Base-by-base conservation (phyloP, 139 green algal genomes). In the Edaphochlamys debaryana region DNA sequence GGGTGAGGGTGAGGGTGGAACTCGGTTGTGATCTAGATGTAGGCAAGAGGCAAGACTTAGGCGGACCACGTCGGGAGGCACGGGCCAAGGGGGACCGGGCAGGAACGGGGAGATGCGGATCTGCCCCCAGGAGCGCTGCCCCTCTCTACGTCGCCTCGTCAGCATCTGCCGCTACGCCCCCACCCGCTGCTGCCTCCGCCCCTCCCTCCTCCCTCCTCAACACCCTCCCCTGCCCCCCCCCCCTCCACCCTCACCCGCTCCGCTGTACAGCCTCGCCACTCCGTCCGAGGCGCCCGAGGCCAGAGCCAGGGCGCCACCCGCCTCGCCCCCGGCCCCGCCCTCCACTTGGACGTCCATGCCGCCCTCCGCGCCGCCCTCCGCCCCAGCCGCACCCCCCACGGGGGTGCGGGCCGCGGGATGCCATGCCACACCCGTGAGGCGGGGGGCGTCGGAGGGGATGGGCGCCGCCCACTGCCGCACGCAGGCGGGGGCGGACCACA, bases 391-490 rank as follows among this genome's bases (percentile, higher is more conserved):
- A 38, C 23, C 30, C 22, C 62, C 41, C 64, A 67, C 88, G 40
- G 80, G 40, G 54, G 38, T 42, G 11, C 17, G 27, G 20, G 85
- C 85, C 32, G 86, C n/a, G 2, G 96, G 96, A 85, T 99, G 94
- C 93, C 96, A 98, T 0, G 91, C 94, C 15, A 98, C 73, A 54
- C 91, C 93, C 4, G 96, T 98, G 45, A 97, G 86, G 8, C 97
- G 91, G 15, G 76, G 76, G 37, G 9, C 76, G 62, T 98, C 94
- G 32, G 90, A 64, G 76, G 96, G 93, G 32, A 92, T 93, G 27
- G 89, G 74, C 30, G 96, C 90, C 20, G 62, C 40, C 63, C 82
- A 85, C 62, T 74, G 54, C 81, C 91, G 89, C 34, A 88, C 45
- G 71, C 85, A 86, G 27, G 68, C 83, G 27, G 87, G 84, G 11